These are phyloP conservation scores for Aspergillus coremiiformis DNA, from an alignment of 495 filamentous ascomycete species.

Conservation along the genomic window DNA sequence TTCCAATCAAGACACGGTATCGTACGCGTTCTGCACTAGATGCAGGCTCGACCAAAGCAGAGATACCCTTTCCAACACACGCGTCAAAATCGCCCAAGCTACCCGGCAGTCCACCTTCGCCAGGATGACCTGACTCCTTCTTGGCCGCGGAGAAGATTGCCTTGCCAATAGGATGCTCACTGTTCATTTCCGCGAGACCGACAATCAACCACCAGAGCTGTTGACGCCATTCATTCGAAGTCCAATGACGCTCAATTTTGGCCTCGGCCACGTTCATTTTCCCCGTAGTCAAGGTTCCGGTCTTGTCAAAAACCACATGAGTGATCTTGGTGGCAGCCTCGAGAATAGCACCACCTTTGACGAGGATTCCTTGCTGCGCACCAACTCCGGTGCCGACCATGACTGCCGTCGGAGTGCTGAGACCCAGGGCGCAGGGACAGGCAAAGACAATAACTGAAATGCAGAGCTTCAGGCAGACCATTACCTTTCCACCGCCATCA, in stretches of 20 bases:
- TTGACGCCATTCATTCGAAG: constrained; percentile 55
- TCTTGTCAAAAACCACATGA: constrained; percentile 98
- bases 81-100: constrained; percentile 78
- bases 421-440: constrained; percentile 89
- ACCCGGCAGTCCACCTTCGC: constrained; percentile 71
- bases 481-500: constrained; percentile 76
- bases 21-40: constrained; percentile 54
- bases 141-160: constrained; percentile 72
- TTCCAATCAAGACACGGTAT: constrained; percentile 78
- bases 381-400: constrained; percentile 98
- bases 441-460: constrained; percentile 99
- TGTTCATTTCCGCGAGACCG: constrained; percentile 85
- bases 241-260: constrained; percentile 61
- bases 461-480: constrained; percentile 96
- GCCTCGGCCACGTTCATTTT: constrained; percentile 83
- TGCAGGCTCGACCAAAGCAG: constrained; percentile 70
- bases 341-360: constrained; percentile 90
- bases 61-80: constrained; percentile 77
- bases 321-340: constrained; percentile 89
- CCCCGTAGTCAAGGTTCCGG: constrained; percentile 87
- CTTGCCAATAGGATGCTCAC: constrained; percentile 89
- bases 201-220: constrained; percentile 91
- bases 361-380: constrained; percentile 92
- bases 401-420: constrained; percentile 92
- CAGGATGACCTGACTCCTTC: constrained; percentile 59